Base-by-base conservation (phyloP, 2,329 filamentous ascomycete species). In the Hypoxylon sp. region DNA sequence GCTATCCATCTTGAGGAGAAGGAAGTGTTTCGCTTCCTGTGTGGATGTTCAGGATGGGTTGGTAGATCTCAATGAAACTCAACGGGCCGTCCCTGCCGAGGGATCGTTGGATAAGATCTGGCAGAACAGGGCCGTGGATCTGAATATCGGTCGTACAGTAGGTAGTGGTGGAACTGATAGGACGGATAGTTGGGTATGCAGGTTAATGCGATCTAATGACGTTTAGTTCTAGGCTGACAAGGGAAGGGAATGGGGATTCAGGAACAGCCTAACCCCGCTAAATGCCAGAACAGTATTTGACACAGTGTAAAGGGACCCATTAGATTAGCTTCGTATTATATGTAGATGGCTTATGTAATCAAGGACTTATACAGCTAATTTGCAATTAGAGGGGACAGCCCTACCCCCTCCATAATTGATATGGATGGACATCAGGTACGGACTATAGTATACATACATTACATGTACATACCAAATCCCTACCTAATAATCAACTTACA, bases 1-100 rank as follows among this genome's bases (percentile, higher is more conserved):
- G 47, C 92, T 88, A 84, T 98, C 94, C 96, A 98, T 98, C 77
- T 74, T 81, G 77, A 3, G 19, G 19, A 22, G 74, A 26, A 63
- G 29, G 52, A 37, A 10, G 9, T 22, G 19, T 22, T 22, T 22
- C 3, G 39, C 39, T n/a, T 42, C 37, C 9, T 44, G 14, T 19
- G 33, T 47, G 42, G 22, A 17, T 46, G n/a, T 17, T 26, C 9
- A 50, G 51, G 46, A 17, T 31, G 39, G 26, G 17, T 39, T 26
- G 33, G 52, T 31, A 47, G 26, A 19, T 57, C 48, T 59, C 26
- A 47, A 59, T 47, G 22, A 51, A 47, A 54, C 62, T 61, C 51
- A 47, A 71, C 26, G 54, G 51, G 44, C 63, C 51, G 67, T 59
- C 67, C 60, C 55, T 69, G 44, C 66, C 63, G 61, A 50, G 61